Base-by-base conservation (phyloP, 2,329 filamentous ascomycete species). In the Ophiognomonia clavigignenti-juglandacearum region DNA sequence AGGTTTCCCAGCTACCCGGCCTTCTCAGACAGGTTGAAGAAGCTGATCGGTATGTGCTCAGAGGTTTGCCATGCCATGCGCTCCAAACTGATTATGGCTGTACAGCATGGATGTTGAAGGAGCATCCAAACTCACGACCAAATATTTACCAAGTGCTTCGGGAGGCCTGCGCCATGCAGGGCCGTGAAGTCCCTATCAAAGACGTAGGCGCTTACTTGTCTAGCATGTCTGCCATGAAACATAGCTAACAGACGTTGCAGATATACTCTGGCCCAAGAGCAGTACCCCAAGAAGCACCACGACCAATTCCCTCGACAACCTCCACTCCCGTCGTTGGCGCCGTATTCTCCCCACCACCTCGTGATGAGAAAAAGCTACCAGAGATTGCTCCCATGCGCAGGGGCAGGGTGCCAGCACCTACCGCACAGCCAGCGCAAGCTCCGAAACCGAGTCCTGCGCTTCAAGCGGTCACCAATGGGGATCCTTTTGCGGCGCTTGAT, bases 351-450 rank as follows among this genome's bases (percentile, higher is more conserved):
- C 82, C 86, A n/a, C 82, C 85, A 3, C 70, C 81, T 22, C 80
- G 86, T 47, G 78, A 86, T 55, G 80, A 86, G 45, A 80, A 85
- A 56, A 72, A 77, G 8, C 83, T 97, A 45, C 93, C 93, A 8
- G 89, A 96, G 20, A 89, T 98, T 52, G 83, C 87, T 31, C 93
- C 92, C 1, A 97, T 97, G 93, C 81, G 93, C 51, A 80, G 93
- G 68, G 93, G 93, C 4, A 77, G 89, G 52, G 86, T 90, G 16
- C 67, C 73, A 20, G 65, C 64, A 5, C 60, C 70, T 14, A 63
- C 67, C 8, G 64, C 68, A 20, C 71, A 72, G 47, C 31, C 46
- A 14, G 39, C 26, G 19, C 38, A 40, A 24, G 61, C 66, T 41
- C 55, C 71, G 32, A 83, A 80, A 59, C 78, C 77, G 44, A 85